Percentiles rank a stretch among this genome's conserved stretches.
phyloP scores from a whole-genome alignment of 345 rosid genomes.

The Linum lewisii region DNA sequence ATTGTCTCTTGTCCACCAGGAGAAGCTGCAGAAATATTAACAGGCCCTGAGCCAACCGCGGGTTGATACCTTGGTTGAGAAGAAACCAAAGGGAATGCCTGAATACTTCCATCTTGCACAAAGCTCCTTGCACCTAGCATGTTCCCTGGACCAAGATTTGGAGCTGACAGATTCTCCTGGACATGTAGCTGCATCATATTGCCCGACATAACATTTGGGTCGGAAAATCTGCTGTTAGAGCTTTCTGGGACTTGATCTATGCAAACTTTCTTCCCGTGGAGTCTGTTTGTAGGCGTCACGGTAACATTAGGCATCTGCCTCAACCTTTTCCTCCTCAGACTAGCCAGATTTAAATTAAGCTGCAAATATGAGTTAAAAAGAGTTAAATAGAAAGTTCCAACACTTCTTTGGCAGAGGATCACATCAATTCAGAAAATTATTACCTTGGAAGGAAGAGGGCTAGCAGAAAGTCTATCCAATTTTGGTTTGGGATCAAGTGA shows the following conservation, averaged over 20 bases:
- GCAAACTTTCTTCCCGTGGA: slow-evolving; percentile 70
- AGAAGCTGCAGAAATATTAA: slow-evolving; percentile 39
- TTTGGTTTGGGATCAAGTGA: slow-evolving; percentile 84
- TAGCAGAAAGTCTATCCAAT: slow-evolving; percentile 64
- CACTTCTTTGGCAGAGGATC: slow-evolving; percentile 6
- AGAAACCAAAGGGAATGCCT: slow-evolving; percentile 37
- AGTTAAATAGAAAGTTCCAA: slow-evolving; percentile 4
- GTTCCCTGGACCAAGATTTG: slow-evolving; percentile 45
- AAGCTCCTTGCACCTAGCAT: slow-evolving; percentile 42
- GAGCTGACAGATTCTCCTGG: slow-evolving; percentile 47
- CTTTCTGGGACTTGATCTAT: slow-evolving; percentile 60
- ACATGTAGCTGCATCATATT: slow-evolving; percentile 44
- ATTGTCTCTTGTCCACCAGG: slow-evolving; percentile 63
- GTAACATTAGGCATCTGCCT: slow-evolving; percentile 57
- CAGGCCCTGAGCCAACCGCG: slow-evolving; percentile 40
- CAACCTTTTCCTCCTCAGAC: slow-evolving; percentile 60
- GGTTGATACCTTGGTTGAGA: slow-evolving; percentile 49
- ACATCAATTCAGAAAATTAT: slow-evolving; percentile 2
- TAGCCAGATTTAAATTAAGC: slow-evolving; percentile 62
- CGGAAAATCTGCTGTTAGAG: slow-evolving; percentile 43
- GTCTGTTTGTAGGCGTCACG: slow-evolving; percentile 47
- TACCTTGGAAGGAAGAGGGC: slow-evolving; percentile 53
- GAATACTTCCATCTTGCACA: slow-evolving; percentile 43
- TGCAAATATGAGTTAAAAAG: slow-evolving; percentile 24
- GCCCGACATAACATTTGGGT: slow-evolving; percentile 38